These are phyloP conservation scores for Paramecium sexaurelia DNA, from an alignment of 73 alveolate species.

Conservation along the genomic window DNA sequence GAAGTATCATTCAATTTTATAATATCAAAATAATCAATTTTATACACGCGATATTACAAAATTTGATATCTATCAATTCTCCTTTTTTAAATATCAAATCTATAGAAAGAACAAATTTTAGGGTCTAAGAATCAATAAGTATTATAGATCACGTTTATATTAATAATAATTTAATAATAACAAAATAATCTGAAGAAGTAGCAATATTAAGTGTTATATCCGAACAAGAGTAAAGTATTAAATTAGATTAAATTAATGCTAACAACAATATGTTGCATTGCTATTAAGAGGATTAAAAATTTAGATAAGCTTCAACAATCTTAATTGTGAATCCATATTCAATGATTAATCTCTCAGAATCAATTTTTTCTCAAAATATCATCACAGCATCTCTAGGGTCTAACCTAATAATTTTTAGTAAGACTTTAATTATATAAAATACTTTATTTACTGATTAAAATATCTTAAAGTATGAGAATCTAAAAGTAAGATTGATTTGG, in stretches of 20 bases:
- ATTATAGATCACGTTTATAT: not conserved
- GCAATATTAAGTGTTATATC: not conserved
- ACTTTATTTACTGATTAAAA: not conserved
- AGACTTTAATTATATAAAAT: not conserved
- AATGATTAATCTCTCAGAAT: not conserved
- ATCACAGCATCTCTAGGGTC: not conserved
- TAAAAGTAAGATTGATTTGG: not conserved
- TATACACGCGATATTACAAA: not conserved
- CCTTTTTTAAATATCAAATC: not conserved
- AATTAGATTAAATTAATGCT: not conserved
- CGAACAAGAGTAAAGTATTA: not conserved
- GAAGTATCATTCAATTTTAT: not conserved
- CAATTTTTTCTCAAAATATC: not conserved
- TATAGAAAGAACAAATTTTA: not conserved
- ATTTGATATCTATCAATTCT: not conserved
- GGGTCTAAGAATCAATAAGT: not conserved
- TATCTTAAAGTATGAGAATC: not conserved
- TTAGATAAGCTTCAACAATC: not conserved
- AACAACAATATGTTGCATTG: not conserved
- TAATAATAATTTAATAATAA: not conserved
- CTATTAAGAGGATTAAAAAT: not conserved
- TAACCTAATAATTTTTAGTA: not conserved
- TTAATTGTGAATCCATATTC: not conserved
- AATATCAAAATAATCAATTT: not conserved
- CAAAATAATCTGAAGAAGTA: not conserved